Base-by-base conservation (phyloP, 805 yeast species). In the Wickerhamomyces sydowiorum region DNA sequence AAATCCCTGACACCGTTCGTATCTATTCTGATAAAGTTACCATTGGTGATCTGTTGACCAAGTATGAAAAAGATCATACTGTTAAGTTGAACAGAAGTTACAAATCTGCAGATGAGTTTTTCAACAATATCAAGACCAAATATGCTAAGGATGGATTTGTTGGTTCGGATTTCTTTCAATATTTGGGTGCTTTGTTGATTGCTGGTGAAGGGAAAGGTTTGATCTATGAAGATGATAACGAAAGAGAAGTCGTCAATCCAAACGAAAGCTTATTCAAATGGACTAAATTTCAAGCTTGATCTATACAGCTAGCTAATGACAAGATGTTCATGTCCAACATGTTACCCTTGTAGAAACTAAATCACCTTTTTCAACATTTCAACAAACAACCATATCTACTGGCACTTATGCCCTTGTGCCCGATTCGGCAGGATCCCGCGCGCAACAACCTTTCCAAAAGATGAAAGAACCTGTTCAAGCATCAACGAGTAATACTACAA, bases 211-310 rank as follows among this genome's bases (percentile, higher is more conserved):
- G 65, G 31, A 51, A 62, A 30, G 78, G 78, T 43, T 42, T 57
- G n/a, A 47, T 54, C 15, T 61, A 54, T 41, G 45, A 51, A 10
- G 40, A 39, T 10, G 40, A 51, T 2, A 62, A 62, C 41, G 65
- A 70, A 33, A 60, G 64, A 39, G 78, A 73, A 51, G 46, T 69
- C 21, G 58, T 74, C 43, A 73, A 74, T 54, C 77, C 78, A 4
- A 59, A 56, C 28, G 72, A 70, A 53, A 55, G 64, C 2, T 43
- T 65, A 29, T 73, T 70, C 66, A 70, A 65, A 46, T 73, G 76
- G 75, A 56, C 60, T 22, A 64, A 61, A 43, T 67, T 29, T n/a
- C 5, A 13, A 6, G 28, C 9, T 10, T 28, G 15, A n/a, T 14
- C 12, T n/a, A 15, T n/a, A 28, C 14, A 27, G 29, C n/a, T 27